These are phyloP conservation scores for Massarina eburnea DNA, from an alignment of 2,329 filamentous ascomycete genomes.

Conservation along the genomic window DNA sequence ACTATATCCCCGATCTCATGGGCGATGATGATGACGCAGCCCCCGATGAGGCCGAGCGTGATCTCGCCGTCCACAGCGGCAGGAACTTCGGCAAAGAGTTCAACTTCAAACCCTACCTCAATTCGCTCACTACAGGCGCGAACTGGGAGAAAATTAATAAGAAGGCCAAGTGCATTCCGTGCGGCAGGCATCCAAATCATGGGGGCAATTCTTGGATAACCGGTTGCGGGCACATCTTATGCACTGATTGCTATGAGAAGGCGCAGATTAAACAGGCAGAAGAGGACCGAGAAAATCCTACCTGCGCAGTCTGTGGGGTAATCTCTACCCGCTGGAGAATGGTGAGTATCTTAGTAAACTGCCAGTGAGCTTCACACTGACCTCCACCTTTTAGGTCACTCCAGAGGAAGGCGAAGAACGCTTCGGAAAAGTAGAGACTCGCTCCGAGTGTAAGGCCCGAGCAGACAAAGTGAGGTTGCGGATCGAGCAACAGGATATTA, in stretches of 20 bases:
- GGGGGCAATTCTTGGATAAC: constrained; percentile 45
- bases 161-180: constrained; percentile 48
- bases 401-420: constrained; percentile 18
- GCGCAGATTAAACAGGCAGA: constrained; percentile 33
- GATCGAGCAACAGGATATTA: constrained; percentile 29
- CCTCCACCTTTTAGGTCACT: too few species aligned
- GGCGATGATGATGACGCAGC: constrained; percentile 3
- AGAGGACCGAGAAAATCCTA: not conserved
- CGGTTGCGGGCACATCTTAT: constrained; percentile 60
- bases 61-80: constrained; percentile 19
- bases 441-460: constrained; percentile 17
- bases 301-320: constrained; percentile 40
- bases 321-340: constrained; percentile 1
- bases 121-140: constrained; percentile 33
- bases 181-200: constrained; percentile 41
- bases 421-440: constrained; percentile 13
- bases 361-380: too few species aligned
- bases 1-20: not conserved
- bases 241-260: constrained; percentile 49
- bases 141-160: constrained; percentile 45
- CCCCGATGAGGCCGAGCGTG: constrained; percentile 6
- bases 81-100: constrained; percentile 41
- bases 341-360: too few species aligned
- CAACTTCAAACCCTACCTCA: constrained; percentile 47
- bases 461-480: constrained; percentile 12